These are phyloP conservation scores for Colletotrichum gigasporum DNA, from an alignment of 2,329 filamentous ascomycete species.

Conservation along the genomic window DNA sequence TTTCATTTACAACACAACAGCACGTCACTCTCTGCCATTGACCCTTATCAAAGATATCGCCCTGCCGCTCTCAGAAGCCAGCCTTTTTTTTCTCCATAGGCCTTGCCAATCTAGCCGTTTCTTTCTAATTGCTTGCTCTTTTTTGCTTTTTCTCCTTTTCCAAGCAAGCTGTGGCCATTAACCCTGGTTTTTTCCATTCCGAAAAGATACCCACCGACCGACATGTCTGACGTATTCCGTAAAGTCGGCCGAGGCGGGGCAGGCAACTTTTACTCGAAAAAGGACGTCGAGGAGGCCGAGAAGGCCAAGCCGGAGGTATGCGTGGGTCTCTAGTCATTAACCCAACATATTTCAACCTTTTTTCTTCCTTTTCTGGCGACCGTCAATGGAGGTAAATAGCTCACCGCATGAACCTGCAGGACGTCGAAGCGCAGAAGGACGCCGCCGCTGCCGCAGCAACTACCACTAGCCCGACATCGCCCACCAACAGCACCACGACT, in stretches of 20 bases:
- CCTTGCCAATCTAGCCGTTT: neutral
- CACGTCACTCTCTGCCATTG: slow-evolving; percentile 9
- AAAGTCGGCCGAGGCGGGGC: slow-evolving; percentile 70
- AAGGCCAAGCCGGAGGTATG: slow-evolving; percentile 37
- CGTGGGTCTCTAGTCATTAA: neutral
- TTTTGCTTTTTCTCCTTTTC: neutral
- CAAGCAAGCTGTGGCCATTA: neutral
- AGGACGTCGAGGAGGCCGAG: slow-evolving; percentile 57
- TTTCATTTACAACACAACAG: slow-evolving; percentile 20
- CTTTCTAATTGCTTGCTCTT: neutral
- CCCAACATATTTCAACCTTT: no score
- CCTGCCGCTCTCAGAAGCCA: neutral
- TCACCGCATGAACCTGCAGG: slow-evolving; percentile 32
- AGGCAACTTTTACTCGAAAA: slow-evolving; percentile 68
- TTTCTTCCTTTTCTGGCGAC: no score
- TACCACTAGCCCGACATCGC: slow-evolving; percentile 36
- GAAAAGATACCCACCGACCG: neutral
- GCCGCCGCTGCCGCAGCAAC: slow-evolving; percentile 35
- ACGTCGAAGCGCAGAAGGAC: slow-evolving; percentile 44
- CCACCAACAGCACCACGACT: neutral
- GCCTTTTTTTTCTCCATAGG: neutral
- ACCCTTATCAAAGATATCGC: neutral
- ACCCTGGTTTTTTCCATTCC: neutral
- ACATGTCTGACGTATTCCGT: slow-evolving; percentile 54
- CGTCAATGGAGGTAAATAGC: no score